These are phyloP conservation scores for Nigrospora osmanthi DNA, from an alignment of 2,329 filamentous ascomycete species.

Conservation along the genomic window DNA sequence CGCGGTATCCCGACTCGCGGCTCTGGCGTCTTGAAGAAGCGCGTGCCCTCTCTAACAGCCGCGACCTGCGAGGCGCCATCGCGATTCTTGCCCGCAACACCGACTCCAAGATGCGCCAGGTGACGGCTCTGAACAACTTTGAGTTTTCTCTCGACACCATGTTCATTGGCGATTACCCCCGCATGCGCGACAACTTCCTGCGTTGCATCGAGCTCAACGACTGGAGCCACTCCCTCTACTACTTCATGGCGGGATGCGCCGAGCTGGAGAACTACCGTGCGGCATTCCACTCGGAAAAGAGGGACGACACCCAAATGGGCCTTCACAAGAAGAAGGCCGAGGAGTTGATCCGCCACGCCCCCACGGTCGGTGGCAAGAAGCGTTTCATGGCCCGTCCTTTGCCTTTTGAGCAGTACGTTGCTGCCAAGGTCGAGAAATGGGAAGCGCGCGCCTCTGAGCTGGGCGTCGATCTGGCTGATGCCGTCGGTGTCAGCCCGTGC, in stretches of 20 bases:
- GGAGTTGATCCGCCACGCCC: constrained; percentile 63
- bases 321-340: constrained; percentile 48
- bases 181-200: constrained; percentile 68
- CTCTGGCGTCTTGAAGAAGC: constrained; percentile 89
- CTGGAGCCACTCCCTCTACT: constrained; percentile 86
- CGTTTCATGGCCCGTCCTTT: constrained; percentile 83
- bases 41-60: constrained; percentile 61
- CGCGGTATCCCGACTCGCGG: constrained; percentile 70
- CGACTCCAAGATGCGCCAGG: constrained; percentile 74
- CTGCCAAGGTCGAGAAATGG: constrained; percentile 83
- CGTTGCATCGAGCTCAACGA: constrained; percentile 73
- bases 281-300: constrained; percentile 35
- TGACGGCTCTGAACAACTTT: constrained; percentile 78
- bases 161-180: constrained; percentile 69
- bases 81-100: constrained; percentile 51
- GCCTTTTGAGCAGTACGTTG: constrained; percentile 81
- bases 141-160: constrained; percentile 73
- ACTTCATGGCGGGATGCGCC: constrained; percentile 74
- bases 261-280: constrained; percentile 77
- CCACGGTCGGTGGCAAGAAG: constrained; percentile 73
- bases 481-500: constrained; percentile 70
- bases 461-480: constrained; percentile 66
- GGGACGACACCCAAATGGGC: constrained; percentile 62
- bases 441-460: constrained; percentile 64
- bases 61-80: constrained; percentile 60